Base-by-base conservation (phyloP, 2,329 filamentous ascomycete genomes). In the Aureobasidium vineae region DNA sequence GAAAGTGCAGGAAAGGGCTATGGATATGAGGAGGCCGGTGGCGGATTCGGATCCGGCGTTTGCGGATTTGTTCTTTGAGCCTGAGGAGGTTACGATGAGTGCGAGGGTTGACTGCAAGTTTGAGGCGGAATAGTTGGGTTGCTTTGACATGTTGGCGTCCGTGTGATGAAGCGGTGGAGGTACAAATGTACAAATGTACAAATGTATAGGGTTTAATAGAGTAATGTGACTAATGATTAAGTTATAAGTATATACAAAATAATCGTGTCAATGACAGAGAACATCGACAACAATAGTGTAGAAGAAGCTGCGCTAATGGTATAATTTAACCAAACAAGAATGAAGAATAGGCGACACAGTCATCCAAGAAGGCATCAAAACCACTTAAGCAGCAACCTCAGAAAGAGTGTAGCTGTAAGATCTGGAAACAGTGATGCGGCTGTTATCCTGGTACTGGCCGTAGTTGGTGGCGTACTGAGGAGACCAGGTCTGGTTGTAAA, bases 401-500 rank as follows among this genome's bases (percentile, higher is more conserved):
- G 49, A 53, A 33, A 68, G 50, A 45, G 59, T 65, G 53, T 64
- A 69, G 54, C 66, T 57, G 49, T 69, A 69, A 57, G 63, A 66
- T 40, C 65, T 64, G 10, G 65, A 67, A 19, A 70, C 67, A 19
- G 67, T 63, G 52, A 67, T 67, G 57, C 66, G 59, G 49, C 53
- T 61, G 15, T 28, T 60, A 19, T 63, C 67, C n/a, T 56, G 45
- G 67, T 68, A 70, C 52, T 70, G 67, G 26, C 68, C 68, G 21
- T 67, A 67, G 60, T 72, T 72, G 59, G 68, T 71, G 15, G 70
- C 69, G 47, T 71, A 72, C 19, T 45, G 66, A 31, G 57, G 57
- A 28, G 56, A 59, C 72, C 71, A 73, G 13, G 63, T 43, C 36
- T 67, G 60, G 40, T 69, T 68, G 71, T 79, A 80, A 53, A 80